Evolutionary conservation across 2,329 filamentous ascomycete genomes (phyloP).

Genomic region (Didymellaceae sp.): DNA sequence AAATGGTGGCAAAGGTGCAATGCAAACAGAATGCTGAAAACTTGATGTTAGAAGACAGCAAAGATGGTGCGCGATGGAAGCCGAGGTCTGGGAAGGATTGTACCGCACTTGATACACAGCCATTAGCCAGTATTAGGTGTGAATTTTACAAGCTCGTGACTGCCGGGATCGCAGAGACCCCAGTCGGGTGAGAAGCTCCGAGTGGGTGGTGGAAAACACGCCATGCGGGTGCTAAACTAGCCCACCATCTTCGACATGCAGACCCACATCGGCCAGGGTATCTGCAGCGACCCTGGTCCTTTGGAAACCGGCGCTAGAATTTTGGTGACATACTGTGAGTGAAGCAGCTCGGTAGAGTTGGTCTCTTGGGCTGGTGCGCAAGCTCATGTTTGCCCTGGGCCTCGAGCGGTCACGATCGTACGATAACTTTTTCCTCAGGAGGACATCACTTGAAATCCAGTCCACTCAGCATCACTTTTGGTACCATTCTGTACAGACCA

Average conservation of each 20-base stretch:
- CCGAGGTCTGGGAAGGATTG: constrained; percentile 34
- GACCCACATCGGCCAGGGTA: constrained; percentile 20
- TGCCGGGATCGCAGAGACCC: constrained; percentile 4
- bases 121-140: constrained; percentile 37
- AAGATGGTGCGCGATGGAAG: constrained; percentile 8
- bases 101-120: constrained; percentile 14
- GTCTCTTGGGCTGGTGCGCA: constrained; percentile 20
- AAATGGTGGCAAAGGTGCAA: constrained; percentile 11
- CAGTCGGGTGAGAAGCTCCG: constrained; percentile 22
- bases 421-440: constrained; percentile 3
- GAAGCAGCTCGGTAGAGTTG: constrained; percentile 14
- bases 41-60: constrained; percentile 16
- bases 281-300: constrained; percentile 12
- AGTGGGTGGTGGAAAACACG: constrained; percentile 27
- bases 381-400: too few relatives aligned
- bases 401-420: constrained; percentile 12
- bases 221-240: constrained; percentile 33
- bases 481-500: too few relatives aligned
- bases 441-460: too few relatives aligned
- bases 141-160: constrained; percentile 24
- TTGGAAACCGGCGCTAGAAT: constrained; percentile 18
- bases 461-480: too few relatives aligned
- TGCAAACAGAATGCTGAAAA: constrained; percentile 11
- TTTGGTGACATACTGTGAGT: constrained; percentile 30
- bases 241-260: constrained; percentile 22